phyloP scores from a whole-genome alignment of 2,329 filamentous ascomycete species.

The Gyromitra esculenta region DNA sequence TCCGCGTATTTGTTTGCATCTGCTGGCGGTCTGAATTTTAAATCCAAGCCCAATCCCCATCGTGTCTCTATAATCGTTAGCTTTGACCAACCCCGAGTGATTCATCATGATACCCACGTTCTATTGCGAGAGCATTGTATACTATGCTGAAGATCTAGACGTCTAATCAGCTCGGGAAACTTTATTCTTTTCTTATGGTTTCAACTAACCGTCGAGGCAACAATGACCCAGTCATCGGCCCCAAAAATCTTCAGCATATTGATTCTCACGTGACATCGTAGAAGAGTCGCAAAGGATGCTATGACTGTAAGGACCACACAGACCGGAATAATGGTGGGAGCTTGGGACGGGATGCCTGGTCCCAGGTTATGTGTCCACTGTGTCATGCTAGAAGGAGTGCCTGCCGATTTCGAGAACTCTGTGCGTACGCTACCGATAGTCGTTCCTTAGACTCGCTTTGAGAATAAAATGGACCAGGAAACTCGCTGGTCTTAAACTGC shows the following conservation, averaged over 20 bases:
- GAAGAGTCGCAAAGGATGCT: constrained; percentile 30
- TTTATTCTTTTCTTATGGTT: background rate
- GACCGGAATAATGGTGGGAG: constrained; percentile 42
- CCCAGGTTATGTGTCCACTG: constrained; percentile 46
- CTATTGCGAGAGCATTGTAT: constrained; percentile 47
- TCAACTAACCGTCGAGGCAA: constrained; percentile 43
- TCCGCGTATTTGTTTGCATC: constrained; percentile 36
- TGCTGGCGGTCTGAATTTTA: constrained; percentile 22
- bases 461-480: constrained; percentile 23
- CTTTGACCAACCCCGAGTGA: constrained; percentile 20
- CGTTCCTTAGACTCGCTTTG: background rate
- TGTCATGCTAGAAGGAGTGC: constrained; percentile 34
- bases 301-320: constrained; percentile 45
- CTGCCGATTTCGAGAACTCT: background rate
- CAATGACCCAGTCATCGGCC: constrained; percentile 51
- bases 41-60: constrained; percentile 43
- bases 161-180: background rate
- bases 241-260: constrained; percentile 50
- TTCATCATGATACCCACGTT: constrained; percentile 39
- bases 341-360: constrained; percentile 44
- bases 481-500: constrained; percentile 40
- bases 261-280: constrained; percentile 44
- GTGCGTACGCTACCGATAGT: constrained; percentile 13
- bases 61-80: constrained; percentile 44
- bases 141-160: constrained; percentile 40